These are phyloP conservation scores for Blumeria graminis DNA, from an alignment of 2,329 filamentous ascomycete genomes.

Conservation along the genomic window DNA sequence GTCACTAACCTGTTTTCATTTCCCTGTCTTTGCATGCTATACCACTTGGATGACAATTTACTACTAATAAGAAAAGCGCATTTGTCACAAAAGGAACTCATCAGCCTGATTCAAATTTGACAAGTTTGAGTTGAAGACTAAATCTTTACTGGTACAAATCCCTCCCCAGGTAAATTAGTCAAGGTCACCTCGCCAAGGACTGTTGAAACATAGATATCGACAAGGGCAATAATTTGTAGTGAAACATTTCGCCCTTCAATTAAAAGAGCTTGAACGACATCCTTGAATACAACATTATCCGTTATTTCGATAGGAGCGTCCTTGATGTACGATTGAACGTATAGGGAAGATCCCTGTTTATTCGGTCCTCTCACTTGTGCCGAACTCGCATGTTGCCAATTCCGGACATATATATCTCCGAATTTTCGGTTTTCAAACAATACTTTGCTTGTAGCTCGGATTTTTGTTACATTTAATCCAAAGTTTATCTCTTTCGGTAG, in stretches of 20 bases:
- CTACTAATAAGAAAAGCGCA: no score
- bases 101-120: no score
- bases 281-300: slow-evolving; percentile 51
- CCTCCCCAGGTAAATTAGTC: slow-evolving; percentile 64
- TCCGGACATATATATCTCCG: slow-evolving; percentile 50
- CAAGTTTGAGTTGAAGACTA: neutral
- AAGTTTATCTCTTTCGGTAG: slow-evolving; percentile 77
- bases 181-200: slow-evolving; percentile 59
- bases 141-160: slow-evolving; percentile 45
- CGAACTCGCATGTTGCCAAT: slow-evolving; percentile 73
- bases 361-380: slow-evolving; percentile 35
- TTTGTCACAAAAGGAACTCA: no score
- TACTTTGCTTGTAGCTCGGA: slow-evolving; percentile 59
- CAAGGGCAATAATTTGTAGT: slow-evolving; percentile 51
- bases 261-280: slow-evolving; percentile 58
- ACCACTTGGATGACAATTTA: no score
- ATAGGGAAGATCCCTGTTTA: slow-evolving; percentile 35
- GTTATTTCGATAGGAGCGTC: slow-evolving; percentile 67
- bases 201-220: slow-evolving; percentile 65
- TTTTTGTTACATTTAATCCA: slow-evolving; percentile 48
- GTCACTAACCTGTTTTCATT: no score
- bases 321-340: slow-evolving; percentile 52
- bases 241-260: slow-evolving; percentile 46
- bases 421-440: slow-evolving; percentile 57
- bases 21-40: no score